phyloP scores from a whole-genome alignment of 129 eudicot genomes.

The Centella asiatica region DNA sequence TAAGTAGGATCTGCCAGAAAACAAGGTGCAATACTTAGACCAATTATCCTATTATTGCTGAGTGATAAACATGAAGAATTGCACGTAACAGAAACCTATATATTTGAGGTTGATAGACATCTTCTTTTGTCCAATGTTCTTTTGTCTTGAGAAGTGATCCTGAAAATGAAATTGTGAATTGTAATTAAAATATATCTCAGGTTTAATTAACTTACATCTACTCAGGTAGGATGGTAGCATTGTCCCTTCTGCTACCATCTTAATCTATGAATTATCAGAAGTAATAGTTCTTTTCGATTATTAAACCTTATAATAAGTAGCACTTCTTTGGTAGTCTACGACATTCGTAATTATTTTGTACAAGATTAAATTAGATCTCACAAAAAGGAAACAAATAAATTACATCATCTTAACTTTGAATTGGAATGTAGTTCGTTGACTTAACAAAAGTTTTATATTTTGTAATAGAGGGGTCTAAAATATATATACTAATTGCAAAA shows the following conservation, averaged over 20 bases:
- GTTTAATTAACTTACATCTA: neutral
- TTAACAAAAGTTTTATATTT: no score
- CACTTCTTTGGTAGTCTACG: no score
- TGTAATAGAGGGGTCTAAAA: no score
- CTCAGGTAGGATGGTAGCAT: neutral
- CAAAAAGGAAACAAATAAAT: no score
- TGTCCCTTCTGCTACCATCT: neutral
- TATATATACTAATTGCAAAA: no score
- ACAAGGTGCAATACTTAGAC: slow-evolving; percentile 1
- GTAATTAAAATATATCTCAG: slow-evolving; percentile 2
- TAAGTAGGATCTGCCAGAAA: slow-evolving; percentile 81
- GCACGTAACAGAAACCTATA: slow-evolving; percentile 46
- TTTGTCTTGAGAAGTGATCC: slow-evolving; percentile 62
- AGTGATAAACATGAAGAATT: neutral
- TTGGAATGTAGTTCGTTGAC: no score
- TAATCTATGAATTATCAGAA: neutral
- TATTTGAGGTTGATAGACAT: slow-evolving; percentile 69
- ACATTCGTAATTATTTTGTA: no score
- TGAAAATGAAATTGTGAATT: slow-evolving; percentile 20
- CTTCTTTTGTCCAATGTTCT: slow-evolving; percentile 45
- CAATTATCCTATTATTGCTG: neutral
- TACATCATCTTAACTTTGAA: no score
- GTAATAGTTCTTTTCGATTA: no score
- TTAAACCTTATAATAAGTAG: no score
- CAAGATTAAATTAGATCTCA: no score